Base-by-base conservation (phyloP, 2,329 filamentous ascomycete species). In the Fusarium oligoseptatum region DNA sequence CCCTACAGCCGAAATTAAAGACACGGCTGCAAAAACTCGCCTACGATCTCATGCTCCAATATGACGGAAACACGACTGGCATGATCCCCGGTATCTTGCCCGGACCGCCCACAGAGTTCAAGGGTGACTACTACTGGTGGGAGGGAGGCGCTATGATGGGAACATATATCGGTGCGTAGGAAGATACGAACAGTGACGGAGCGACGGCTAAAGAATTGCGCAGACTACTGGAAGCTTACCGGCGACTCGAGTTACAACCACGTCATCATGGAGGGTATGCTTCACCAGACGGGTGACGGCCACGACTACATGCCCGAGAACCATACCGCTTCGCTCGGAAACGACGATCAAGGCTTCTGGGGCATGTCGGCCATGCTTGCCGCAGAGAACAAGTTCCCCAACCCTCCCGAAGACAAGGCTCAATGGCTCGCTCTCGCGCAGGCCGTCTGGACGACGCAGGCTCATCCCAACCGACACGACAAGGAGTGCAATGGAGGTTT, bases 291-390 rank as follows among this genome's bases (percentile, higher is more conserved):
- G 22, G 91, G 90, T n/a, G 83, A 86, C 1, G 85, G 84, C 22
- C 74, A 86, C 68, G 87, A 92, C 72, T 93, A 88, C 82, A 90
- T 90, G 87, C 91, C 91, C 3, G 78, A 80, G 15, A 91, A 91
- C 80, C 88, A 89, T 80, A 89, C 88, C 2, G 85, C 85, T 9
- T 88, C 87, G 0, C 85, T 90, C 61, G 92, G 92, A 75, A 93
- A 93, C 80, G 92, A 94, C 71, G 92, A 94, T 70, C 92, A 94
- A 81, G 89, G 88, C 34, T 93, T 93, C 80, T 94, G 92, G 92
- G 92, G 87, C 27, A 88, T 93, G 80, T 88, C 91, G 6, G 90
- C 91, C 43, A 91, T 94, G 88, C 85, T 89, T 11, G 92, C 92
- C 2, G 91, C 91, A 60, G 92, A 94, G 79, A 85, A 87, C 64